Base-by-base conservation (phyloP, 352 stramenopile species). In the Globisporangium okanoganense region DNA sequence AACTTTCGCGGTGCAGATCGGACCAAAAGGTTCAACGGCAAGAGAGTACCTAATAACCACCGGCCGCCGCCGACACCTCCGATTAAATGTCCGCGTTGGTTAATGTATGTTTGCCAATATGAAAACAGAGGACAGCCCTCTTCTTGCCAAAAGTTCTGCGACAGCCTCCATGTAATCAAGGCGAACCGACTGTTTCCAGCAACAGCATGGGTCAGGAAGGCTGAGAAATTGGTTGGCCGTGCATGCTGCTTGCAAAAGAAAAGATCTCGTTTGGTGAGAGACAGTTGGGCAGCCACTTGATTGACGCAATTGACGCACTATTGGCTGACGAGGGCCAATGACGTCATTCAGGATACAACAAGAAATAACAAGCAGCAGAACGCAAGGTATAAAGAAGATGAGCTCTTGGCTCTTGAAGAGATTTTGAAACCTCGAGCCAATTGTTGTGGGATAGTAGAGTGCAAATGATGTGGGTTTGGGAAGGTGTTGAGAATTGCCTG, bases 261-360 rank as follows among this genome's bases (percentile, higher is more conserved):
- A 44, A 44, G 38, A n/a, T 44, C 16, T 20, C 18, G 3, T 7
- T n/a, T n/a, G 38, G 14, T 12, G 35, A 16, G 35, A 41, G 35
- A 14, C 16, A 20, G 38, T 44, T 44, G 38, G 14, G 38, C 38
- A 44, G 38, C 38, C 38, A 44, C 38, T 44, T 44, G 38, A 13
- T 13, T 41, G n/a, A n/a, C 13, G 12, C 35, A 16, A 41, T 2
- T 41, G 35, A 18, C 35, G 35, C 35, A 41, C 35, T 13, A 16
- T 18, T 41, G 35, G 18, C 10, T 41, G 35, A 44, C 7, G 52
- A 36, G 52, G 36, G 6, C n/a, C 35, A 7, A 49, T 57, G 51
- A 57, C 51, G 51, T 57, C 51, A 57, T 57, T n/a, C 10, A 44
- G 31, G 22, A 16, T 10, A 5, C 44, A 57, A 35, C 35, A 47